A percentile compares a stretch with the other conserved stretches of the same genome.
Evolutionary conservation across 805 yeast genomes (phyloP).

Genomic region (Lipomyces oligophaga): DNA sequence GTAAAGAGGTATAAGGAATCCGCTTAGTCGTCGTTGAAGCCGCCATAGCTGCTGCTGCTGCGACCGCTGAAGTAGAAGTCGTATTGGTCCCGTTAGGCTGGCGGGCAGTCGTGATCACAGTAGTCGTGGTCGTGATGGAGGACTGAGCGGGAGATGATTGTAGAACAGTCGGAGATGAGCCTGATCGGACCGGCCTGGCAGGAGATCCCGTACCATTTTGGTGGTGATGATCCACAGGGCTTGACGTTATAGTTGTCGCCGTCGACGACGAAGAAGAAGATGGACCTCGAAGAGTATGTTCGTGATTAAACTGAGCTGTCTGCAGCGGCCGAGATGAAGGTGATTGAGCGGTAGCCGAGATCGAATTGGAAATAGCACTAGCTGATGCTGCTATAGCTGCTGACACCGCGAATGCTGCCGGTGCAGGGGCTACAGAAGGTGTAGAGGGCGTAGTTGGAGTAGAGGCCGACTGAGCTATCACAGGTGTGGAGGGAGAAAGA

Average conservation of each 20-base stretch:
- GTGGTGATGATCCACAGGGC: too few species aligned
- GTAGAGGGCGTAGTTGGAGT: background rate
- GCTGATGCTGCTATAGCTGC: background rate
- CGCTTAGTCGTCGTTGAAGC: slow-evolving; percentile 1
- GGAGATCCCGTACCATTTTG: too few species aligned
- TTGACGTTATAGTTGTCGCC: too few species aligned
- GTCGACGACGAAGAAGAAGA: too few species aligned
- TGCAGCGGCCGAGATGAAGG: too few species aligned
- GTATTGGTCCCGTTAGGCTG: background rate
- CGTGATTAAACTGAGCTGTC: too few species aligned
- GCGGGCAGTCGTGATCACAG: background rate
- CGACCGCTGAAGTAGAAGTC: background rate
- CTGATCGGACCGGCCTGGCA: background rate
- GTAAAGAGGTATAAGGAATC: slow-evolving; percentile 14
- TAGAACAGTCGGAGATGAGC: background rate
- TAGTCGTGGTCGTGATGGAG: background rate
- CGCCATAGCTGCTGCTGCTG: slow-evolving; percentile 1
- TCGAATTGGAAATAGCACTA: background rate
- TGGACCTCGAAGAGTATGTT: too few species aligned
- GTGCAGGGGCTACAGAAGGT: background rate
- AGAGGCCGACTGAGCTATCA: background rate
- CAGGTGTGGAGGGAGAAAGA: too few species aligned
- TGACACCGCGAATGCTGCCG: background rate
- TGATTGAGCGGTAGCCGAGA: too few species aligned
- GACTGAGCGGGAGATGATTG: slow-evolving; percentile 4